Base-by-base conservation (phyloP, 192 early-diverging fungal species). In the Chytriomyces sp. region DNA sequence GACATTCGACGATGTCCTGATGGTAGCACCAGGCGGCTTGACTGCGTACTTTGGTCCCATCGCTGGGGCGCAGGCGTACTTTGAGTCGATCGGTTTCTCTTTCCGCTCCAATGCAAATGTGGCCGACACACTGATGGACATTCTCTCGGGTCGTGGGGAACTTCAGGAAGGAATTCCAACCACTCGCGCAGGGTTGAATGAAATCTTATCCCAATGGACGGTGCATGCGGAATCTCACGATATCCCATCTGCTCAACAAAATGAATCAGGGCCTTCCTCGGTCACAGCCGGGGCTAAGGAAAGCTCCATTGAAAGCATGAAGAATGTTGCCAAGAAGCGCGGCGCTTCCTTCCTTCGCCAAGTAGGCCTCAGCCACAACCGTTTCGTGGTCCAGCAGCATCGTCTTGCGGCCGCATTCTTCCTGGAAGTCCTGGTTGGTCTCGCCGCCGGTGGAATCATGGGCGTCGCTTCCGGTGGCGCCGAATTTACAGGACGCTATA, bases 1-100 rank as follows among this genome's bases (percentile, higher is more conserved):
- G 30, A 79, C 85, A 30, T 93, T 94, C 71, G 90, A 94, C 80
- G 86, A 90, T 32, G 39, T 82, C 63, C 87, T 94, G 14, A 88
- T 94, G 44, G 64, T 94, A 40, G 73, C 88, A 38, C 82, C 87
- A 52, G 88, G 86, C 22, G 91, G 91, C 7, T 75, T 76, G n/a
- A 79, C 88, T 4, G 87, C 89, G 0, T 82, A 82, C 56, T 64
- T 80, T 25, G 80, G 80, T 1, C 75, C 79, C n/a, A 62, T 38
- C 17, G 30, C 10, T 39, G 7, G n/a, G 28, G 37, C 36, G 30
- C 36, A 73, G 26, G 28, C 44, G 44, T 82, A 75, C 52, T 81
- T 82, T 62, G 61, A 73, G 39, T 44, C 60, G 2, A 62, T 82
- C 7, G 77, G 77, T 7, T 73, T 63, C 60, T 61, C 10, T 36